Evolutionary conservation across 371 early-diverging fungal species (phyloP).

Genomic region (Mortierella sp.): DNA sequence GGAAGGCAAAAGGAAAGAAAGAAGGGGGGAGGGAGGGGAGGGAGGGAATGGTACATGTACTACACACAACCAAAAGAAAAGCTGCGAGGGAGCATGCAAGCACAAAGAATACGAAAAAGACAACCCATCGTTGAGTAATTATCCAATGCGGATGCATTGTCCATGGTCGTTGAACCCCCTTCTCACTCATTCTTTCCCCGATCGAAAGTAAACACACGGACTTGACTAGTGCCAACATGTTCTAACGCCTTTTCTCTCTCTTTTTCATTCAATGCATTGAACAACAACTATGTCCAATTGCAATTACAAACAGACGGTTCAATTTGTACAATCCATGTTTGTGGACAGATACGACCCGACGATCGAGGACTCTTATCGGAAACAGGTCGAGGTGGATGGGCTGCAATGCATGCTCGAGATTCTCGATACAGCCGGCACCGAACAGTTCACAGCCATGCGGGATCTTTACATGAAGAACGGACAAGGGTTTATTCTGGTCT

Average conservation of each 20-base stretch:
- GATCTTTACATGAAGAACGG: slow-evolving; percentile 95
- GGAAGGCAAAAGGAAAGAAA: slow-evolving; percentile 12
- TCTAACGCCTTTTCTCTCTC: background rate
- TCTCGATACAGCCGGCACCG: slow-evolving; percentile 90
- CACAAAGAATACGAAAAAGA: background rate
- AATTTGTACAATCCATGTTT: slow-evolving; percentile 92
- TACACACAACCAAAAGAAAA: background rate
- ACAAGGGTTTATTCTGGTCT: slow-evolving; percentile 91
- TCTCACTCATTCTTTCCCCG: background rate
- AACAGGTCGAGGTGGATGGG: slow-evolving; percentile 89
- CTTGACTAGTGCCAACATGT: background rate
- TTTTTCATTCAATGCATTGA: slow-evolving; percentile 11
- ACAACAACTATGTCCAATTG: background rate
- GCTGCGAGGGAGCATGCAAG: background rate
- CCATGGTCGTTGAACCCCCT: background rate
- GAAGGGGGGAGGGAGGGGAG: background rate
- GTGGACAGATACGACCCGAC: slow-evolving; percentile 94
- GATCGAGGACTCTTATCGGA: slow-evolving; percentile 92
- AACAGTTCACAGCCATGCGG: slow-evolving; percentile 94
- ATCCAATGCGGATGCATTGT: background rate
- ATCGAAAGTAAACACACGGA: background rate
- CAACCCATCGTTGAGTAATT: background rate
- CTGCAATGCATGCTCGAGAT: slow-evolving; percentile 92
- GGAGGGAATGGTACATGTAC: background rate
- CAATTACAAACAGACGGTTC: slow-evolving; percentile 79